Evolutionary conservation across 140 eudicot genomes (phyloP).

Genomic region (Anethum foeniculum): DNA sequence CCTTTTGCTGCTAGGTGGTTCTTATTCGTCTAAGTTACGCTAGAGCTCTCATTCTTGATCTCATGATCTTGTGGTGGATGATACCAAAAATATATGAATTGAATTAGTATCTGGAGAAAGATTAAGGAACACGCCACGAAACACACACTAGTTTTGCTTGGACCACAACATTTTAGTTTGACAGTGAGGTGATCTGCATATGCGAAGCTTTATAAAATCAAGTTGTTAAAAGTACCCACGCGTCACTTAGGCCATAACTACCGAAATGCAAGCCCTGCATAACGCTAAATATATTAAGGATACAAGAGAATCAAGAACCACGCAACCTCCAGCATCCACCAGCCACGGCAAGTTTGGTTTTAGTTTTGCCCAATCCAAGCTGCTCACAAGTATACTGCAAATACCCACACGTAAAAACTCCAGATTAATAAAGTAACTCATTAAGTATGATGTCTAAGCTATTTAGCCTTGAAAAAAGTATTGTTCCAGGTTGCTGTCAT

Average conservation of each 20-base stretch:
- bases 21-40: not conserved
- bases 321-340: slow-evolving; percentile 80
- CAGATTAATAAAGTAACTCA: not conserved
- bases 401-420: not conserved
- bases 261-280: not conserved
- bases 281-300: slow-evolving; percentile 27
- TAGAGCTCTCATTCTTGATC: slow-evolving; percentile 13
- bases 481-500: not conserved
- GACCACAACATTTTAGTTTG: not conserved
- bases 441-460: not conserved
- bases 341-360: slow-evolving; percentile 75
- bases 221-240: not conserved
- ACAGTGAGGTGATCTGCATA: too few species aligned
- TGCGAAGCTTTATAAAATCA: not conserved
- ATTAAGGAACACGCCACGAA: slow-evolving; percentile 16
- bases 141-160: not conserved
- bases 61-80: slow-evolving; percentile 15
- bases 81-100: slow-evolving; percentile 33
- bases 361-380: slow-evolving; percentile 66
- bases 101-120: slow-evolving; percentile 26
- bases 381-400: slow-evolving; percentile 65
- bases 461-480: not conserved
- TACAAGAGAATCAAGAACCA: slow-evolving; percentile 72
- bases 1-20: not conserved
- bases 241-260: not conserved